Evolutionary conservation across 768 basidiomycete species (phyloP).

Genomic region (Asterophora parasitica): DNA sequence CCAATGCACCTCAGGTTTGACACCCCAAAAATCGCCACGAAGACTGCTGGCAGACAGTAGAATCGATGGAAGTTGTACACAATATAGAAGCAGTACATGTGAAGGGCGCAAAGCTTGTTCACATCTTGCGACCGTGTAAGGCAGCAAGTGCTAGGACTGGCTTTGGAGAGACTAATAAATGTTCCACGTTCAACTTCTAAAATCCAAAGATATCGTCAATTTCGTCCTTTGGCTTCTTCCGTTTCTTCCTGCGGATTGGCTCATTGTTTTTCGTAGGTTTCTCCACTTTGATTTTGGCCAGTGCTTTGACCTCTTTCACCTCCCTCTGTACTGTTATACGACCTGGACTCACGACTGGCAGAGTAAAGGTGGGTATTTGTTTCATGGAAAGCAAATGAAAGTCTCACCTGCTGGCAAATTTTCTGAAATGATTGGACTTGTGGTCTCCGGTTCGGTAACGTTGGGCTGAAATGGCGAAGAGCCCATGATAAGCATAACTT

Average conservation of each 20-base stretch:
- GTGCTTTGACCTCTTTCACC: not conserved
- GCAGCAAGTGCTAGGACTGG: no score
- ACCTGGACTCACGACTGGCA: slow-evolving; percentile 3
- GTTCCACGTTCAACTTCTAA: slow-evolving; percentile 5
- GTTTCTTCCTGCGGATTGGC: slow-evolving; percentile 23
- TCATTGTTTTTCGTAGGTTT: not conserved
- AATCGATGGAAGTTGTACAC: not conserved
- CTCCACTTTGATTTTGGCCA: not conserved
- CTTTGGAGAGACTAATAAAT: no score
- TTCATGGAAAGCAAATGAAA: not conserved
- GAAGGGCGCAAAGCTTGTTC: no score
- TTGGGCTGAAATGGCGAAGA: no score
- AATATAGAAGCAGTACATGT: no score
- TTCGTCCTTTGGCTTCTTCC: slow-evolving; percentile 46
- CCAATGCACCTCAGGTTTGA: slow-evolving; percentile 8
- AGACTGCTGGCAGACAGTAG: not conserved
- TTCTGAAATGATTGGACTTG: not conserved
- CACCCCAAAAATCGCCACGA: not conserved
- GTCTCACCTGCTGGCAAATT: not conserved
- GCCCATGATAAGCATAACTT: no score
- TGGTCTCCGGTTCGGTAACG: no score
- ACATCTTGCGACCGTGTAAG: no score
- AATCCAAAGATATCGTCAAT: slow-evolving; percentile 68
- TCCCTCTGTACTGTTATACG: slow-evolving; percentile 9
- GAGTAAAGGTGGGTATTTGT: not conserved